Base-by-base conservation (phyloP, 208 protist species). In the Angomonas ambiguus region DNA sequence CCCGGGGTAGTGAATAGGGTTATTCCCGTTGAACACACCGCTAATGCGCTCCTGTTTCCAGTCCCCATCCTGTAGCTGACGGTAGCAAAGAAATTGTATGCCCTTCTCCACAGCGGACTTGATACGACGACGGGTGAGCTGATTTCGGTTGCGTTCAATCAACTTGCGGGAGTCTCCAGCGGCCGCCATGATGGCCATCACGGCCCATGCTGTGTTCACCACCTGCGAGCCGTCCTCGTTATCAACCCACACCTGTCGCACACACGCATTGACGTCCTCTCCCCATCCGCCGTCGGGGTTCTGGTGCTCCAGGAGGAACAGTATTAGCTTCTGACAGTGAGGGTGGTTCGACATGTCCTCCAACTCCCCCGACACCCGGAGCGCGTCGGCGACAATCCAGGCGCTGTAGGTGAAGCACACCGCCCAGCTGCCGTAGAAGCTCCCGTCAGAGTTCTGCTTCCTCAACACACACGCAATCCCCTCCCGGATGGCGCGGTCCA, bases 1-100 rank as follows among this genome's bases (percentile, higher is more conserved):
- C n/a, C 87, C 83, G 0, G 94, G 90, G 81, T 99, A 99, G 72
- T 94, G 86, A 65, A 99, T 99, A 28, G 92, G 92, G 79, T 98
- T 99, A 79, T 97, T 98, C 51, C 94, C 95, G 83, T 99, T 99
- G 79, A 99, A 99, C 28, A 99, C 93, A 31, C 98, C 98, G 65
- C 82, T 92, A 64, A 98, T 98, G 57, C 90, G 77, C 81, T 98
- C 90, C 83, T 97, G 95, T 1, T 72, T 49, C 88, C 91, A 98
- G 65, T 97, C 92, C 2, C 95, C 94, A 18, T 72, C 86, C 6
- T 27, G 63, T 22, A 93, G 78, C 76, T 98, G 94, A 18, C 87
- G 79, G 16, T 83, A 79, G 82, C 97, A 88, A 56, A 98, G 78
- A 18, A 94, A 79, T 18, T 69, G 61, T 8, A 98, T 77, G 67